Percentiles rank a stretch among this genome's conserved stretches.
These are phyloP conservation scores for Fusarium sp. DNA, from an alignment of 2,329 filamentous ascomycete genomes.

Conservation along the genomic window DNA sequence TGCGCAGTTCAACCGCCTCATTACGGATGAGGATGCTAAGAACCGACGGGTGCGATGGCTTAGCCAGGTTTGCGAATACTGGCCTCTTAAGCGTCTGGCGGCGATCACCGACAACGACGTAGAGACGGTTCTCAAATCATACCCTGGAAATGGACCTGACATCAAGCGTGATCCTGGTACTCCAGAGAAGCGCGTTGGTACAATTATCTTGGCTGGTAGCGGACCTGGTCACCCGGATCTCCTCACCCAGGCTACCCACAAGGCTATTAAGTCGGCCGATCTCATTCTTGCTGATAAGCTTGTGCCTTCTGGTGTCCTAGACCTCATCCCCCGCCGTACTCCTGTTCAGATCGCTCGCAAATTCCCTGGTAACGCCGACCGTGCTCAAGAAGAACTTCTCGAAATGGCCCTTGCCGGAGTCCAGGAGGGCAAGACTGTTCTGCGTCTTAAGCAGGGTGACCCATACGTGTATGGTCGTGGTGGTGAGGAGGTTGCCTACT, in stretches of 20 bases:
- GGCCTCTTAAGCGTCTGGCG: constrained; percentile 88
- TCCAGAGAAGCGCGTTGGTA: constrained; percentile 64
- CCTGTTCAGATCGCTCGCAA: constrained; percentile 94
- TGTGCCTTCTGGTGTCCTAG: constrained; percentile 86
- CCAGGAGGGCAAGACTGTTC: constrained; percentile 79
- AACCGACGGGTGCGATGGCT: constrained; percentile 92
- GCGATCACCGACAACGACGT: constrained; percentile 86
- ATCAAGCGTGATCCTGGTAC: constrained; percentile 42
- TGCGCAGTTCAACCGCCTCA: constrained; percentile 86
- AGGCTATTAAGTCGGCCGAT: constrained; percentile 81
- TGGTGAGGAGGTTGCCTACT: constrained; percentile 91
- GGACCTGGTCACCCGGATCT: constrained; percentile 95
- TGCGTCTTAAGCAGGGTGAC: constrained; percentile 95
- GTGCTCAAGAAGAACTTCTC: constrained; percentile 91
- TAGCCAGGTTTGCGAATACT: constrained; percentile 97
- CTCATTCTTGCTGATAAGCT: constrained; percentile 90
- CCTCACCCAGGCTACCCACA: constrained; percentile 85
- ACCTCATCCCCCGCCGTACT: constrained; percentile 90
- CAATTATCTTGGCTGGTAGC: constrained; percentile 90
- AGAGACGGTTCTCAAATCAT: constrained; percentile 80
- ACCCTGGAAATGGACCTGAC: constrained; percentile 59
- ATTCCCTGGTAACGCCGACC: constrained; percentile 96
- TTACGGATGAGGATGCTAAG: constrained; percentile 81
- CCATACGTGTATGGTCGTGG: constrained; percentile 97
- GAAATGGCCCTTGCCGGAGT: constrained; percentile 80